phyloP scores from a whole-genome alignment of 2,329 filamentous ascomycete species.

The Sarocladiaceae sp. region DNA sequence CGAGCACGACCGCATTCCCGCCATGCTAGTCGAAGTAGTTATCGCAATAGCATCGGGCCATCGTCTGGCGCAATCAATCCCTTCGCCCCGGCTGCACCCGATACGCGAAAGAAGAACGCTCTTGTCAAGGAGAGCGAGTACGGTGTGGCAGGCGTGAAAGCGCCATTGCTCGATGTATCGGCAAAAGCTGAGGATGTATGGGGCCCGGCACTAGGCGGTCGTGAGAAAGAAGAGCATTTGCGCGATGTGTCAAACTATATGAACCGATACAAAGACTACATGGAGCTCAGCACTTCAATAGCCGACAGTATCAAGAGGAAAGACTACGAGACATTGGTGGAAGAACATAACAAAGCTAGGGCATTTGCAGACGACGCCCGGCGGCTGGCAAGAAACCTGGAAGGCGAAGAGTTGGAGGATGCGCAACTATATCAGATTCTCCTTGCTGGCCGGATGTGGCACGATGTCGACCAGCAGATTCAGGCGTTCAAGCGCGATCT shows the following conservation, averaged over 20 bases:
- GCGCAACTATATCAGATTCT: constrained; percentile 81
- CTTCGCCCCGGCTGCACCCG: constrained; percentile 20
- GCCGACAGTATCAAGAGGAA: constrained; percentile 84
- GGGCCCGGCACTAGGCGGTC: constrained; percentile 87
- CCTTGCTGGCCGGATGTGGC: constrained; percentile 90
- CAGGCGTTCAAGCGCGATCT: constrained; percentile 83
- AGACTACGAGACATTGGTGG: constrained; percentile 83
- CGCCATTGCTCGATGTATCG: constrained; percentile 80
- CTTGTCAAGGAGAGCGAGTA: constrained; percentile 90
- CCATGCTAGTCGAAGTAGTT: constrained; percentile 63
- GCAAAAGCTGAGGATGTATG: constrained; percentile 96
- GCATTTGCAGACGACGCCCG: constrained; percentile 76
- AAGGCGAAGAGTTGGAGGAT: constrained; percentile 62
- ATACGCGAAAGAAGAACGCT: constrained; percentile 78
- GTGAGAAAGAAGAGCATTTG: constrained; percentile 84
- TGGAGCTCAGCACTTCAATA: constrained; percentile 74
- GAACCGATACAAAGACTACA: constrained; percentile 74
- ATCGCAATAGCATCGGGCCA: constrained; percentile 44
- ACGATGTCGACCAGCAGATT: constrained; percentile 84
- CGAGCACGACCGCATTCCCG: constrained; percentile 53
- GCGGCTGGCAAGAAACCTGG: constrained; percentile 55
- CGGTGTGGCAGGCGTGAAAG: constrained; percentile 82
- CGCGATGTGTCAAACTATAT: constrained; percentile 73
- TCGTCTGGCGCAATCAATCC: constrained; percentile 26
- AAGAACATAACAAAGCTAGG: constrained; percentile 81